Conservation (phyloP, 495 filamentous ascomycete species). For the Tetracladium marchalianum region DNA sequence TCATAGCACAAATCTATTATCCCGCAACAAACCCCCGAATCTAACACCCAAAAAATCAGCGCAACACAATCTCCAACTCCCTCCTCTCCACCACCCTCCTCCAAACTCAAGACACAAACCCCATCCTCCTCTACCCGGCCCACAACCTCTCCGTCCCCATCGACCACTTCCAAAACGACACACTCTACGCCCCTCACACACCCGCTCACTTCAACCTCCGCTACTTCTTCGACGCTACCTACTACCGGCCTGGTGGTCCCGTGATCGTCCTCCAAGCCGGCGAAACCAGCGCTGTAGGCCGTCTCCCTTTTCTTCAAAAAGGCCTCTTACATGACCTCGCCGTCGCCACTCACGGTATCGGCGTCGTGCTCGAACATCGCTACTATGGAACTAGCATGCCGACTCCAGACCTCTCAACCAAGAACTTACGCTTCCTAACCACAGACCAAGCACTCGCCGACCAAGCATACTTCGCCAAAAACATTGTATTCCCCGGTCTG, state of each 20-base stretch:
- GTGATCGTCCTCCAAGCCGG: constrained; percentile 62
- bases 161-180: constrained; percentile 68
- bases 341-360: constrained; percentile 54
- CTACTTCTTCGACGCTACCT: constrained; percentile 62
- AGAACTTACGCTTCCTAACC: constrained; percentile 62
- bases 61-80: constrained; percentile 11
- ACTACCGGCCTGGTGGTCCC: constrained; percentile 60
- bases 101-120: constrained; percentile 26
- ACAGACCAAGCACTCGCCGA: constrained; percentile 70
- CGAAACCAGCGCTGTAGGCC: constrained; percentile 45
- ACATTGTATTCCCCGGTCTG: constrained; percentile 56
- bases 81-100: constrained; percentile 6
- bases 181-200: constrained; percentile 57
- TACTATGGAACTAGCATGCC: constrained; percentile 62
- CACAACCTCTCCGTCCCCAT: constrained; percentile 58
- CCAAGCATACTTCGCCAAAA: constrained; percentile 57
- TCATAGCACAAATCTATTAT: background rate
- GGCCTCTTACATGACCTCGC: constrained; percentile 56
- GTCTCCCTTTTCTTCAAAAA: constrained; percentile 57
- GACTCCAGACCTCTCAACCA: constrained; percentile 44
- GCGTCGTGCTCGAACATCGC: constrained; percentile 65
- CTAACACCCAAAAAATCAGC: constrained; percentile 1
- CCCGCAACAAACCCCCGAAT: background rate
- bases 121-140: constrained; percentile 37
- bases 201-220: constrained; percentile 48